phyloP scores from a whole-genome alignment of 2,329 filamentous ascomycete genomes.

The Coniochaeta sp. region DNA sequence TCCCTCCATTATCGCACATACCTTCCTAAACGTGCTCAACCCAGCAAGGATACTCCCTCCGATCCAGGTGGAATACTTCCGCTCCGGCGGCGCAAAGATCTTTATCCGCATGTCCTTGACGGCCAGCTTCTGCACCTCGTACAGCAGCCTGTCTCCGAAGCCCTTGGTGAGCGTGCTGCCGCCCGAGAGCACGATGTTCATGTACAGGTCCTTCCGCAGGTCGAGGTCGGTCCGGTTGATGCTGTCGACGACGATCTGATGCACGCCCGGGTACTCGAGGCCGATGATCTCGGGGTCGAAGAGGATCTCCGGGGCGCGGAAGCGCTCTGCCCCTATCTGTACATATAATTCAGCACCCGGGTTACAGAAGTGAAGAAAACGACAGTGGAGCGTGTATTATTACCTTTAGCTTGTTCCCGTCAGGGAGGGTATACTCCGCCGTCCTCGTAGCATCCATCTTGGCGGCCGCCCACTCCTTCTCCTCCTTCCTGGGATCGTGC shows the following conservation, averaged over 20 bases:
- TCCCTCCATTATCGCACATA: slow-evolving; percentile 30
- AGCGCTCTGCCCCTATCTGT: slow-evolving; percentile 85
- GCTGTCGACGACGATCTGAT: slow-evolving; percentile 95
- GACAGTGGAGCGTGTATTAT: slow-evolving; percentile 9
- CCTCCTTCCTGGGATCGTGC: slow-evolving; percentile 82
- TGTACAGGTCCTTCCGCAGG: slow-evolving; percentile 85
- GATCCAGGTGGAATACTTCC: slow-evolving; percentile 99
- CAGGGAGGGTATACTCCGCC: slow-evolving; percentile 82
- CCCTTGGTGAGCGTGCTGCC: slow-evolving; percentile 95
- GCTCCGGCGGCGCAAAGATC: slow-evolving; percentile 94
- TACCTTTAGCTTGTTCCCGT: slow-evolving; percentile 92
- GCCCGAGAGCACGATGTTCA: slow-evolving; percentile 94
- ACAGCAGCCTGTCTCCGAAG: slow-evolving; percentile 85
- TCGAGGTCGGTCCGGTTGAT: slow-evolving; percentile 95
- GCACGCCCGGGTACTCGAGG: slow-evolving; percentile 91
- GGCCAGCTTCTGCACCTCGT: slow-evolving; percentile 86
- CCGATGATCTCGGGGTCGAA: slow-evolving; percentile 97
- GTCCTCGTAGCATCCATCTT: slow-evolving; percentile 72
- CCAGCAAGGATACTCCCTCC: slow-evolving; percentile 95
- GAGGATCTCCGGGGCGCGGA: slow-evolving; percentile 91
- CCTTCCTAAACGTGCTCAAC: slow-evolving; percentile 97
- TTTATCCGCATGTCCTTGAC: slow-evolving; percentile 99
- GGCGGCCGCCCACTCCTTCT: slow-evolving; percentile 86
- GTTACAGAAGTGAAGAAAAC: background rate
- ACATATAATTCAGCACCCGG: background rate